Conservation (phyloP, 192 early-diverging fungal species). For the Oehlia diaphana region DNA sequence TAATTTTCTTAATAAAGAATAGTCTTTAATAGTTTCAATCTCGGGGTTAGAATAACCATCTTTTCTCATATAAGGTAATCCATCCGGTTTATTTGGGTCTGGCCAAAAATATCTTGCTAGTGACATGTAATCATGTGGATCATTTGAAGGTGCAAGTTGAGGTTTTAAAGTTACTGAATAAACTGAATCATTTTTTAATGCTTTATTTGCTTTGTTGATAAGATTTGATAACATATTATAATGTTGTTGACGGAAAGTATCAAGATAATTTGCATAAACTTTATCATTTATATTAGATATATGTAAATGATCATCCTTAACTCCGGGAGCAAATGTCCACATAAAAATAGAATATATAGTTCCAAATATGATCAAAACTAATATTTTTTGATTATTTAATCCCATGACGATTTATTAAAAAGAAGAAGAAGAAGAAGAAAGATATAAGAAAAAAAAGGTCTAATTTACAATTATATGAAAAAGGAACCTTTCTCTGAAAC, state of each 20-base stretch:
- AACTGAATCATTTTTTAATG: conserved; percentile 36
- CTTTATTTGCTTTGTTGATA: conserved; percentile 27
- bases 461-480: no score
- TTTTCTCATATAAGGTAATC: conserved; percentile 50
- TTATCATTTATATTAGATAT: background rate
- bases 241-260: background rate
- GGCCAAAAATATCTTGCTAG: conserved; percentile 64
- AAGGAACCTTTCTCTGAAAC: no score
- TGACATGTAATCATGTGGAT: conserved; percentile 61
- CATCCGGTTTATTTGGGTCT: conserved; percentile 30
- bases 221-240: background rate
- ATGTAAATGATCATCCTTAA: no score
- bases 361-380: background rate
- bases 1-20: conserved; percentile 40
- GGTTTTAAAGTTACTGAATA: conserved; percentile 56
- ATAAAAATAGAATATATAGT: background rate
- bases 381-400: background rate
- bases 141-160: conserved; percentile 43
- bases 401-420: background rate
- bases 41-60: conserved; percentile 59
- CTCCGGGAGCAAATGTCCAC: background rate
- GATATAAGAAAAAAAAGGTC: no score
- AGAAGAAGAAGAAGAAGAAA: no score
- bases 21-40: conserved; percentile 44
- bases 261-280: background rate